Evolutionary conservation across 768 basidiomycete species (phyloP), one percentile per base, ranked within the genome.

Genomic region (Pleurotus sapidus): DNA sequence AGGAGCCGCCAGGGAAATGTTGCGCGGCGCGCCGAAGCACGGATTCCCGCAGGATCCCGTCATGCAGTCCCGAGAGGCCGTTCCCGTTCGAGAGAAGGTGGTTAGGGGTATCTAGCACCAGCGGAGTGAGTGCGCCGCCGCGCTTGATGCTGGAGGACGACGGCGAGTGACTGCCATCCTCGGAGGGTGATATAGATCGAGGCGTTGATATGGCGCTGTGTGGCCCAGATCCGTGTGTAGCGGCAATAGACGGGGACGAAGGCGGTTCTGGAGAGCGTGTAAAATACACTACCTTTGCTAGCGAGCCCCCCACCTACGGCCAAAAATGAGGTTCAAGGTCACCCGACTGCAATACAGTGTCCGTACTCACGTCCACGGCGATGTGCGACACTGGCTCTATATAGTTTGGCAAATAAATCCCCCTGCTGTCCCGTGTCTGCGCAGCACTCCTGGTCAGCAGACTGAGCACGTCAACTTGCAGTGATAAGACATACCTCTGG

Each of bases 231-330:
- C 84, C 87, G 18, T 71, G 72, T 11, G 87, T 86, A 0, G 88
- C 85, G 57, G 69, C 76, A 42, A 86, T 67, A 11, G 88, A 86
- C 5, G 92, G 89, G 5, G 92, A 89, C 27, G 84, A 78, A n/a
- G 89, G 88, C 3, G 89, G 89, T 56, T 91, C 88, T 3, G 91
- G 87, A 6, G 95, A 94, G 49, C 97, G 89, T 46, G 96, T 98
- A 72, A 98, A 98, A 75, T 98, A 99, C 64, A 97, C 93, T 51
- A 99, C 92, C 72, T 99, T 99, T 59, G 95, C 96, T 12, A 99
- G 77, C 11, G 95, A 97, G 43, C 97, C 97, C 24, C 97, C 97
- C 68, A 98, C 89, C 95, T 98, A 65, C 46, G 51, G 53, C 30
- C 59, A 46, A 46, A 60, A 46, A 30, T 51, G 34, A 42, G 49